Conservation (phyloP, 768 basidiomycete genomes). For the Amanita exitialis region DNA sequence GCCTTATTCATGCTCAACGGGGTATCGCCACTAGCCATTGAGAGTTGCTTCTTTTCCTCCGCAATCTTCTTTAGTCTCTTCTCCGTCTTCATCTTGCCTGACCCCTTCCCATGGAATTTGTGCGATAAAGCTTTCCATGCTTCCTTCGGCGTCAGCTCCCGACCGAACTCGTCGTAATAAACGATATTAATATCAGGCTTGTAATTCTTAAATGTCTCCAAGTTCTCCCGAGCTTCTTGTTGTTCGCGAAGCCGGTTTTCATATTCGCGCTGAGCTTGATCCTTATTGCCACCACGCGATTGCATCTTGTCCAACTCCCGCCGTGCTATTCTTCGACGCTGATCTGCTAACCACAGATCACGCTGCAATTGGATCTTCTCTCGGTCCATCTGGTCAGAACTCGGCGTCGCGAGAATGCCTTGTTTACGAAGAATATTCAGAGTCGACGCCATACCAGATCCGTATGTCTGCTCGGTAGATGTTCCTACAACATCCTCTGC, state of each 20-base stretch:
- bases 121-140: conserved; percentile 98
- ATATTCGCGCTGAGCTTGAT: conserved; percentile 90
- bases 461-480: conserved; percentile 68
- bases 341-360: conserved; percentile 86
- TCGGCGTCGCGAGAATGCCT: conserved; percentile 67
- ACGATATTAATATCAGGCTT: conserved; percentile 96
- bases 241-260: conserved; percentile 90
- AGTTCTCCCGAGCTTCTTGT: conserved; percentile 72
- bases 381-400: conserved; percentile 58
- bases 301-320: conserved; percentile 75
- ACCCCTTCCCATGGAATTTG: conserved; percentile 97
- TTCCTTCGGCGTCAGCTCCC: conserved; percentile 83
- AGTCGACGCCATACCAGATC: conserved; percentile 80
- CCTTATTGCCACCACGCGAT: conserved; percentile 73
- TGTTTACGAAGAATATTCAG: conserved; percentile 85
- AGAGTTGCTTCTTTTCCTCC: conserved; percentile 91
- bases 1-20: conserved; percentile 92
- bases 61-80: conserved; percentile 93
- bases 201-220: conserved; percentile 86
- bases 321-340: conserved; percentile 63
- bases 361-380: conserved; percentile 78
- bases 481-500: conserved; percentile 41
- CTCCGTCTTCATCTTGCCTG: conserved; percentile 95
- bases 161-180: conserved; percentile 94
- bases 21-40: conserved; percentile 94